These are phyloP conservation scores for Lyophyllum decastes DNA, from an alignment of 768 basidiomycete genomes.

Conservation along the genomic window DNA sequence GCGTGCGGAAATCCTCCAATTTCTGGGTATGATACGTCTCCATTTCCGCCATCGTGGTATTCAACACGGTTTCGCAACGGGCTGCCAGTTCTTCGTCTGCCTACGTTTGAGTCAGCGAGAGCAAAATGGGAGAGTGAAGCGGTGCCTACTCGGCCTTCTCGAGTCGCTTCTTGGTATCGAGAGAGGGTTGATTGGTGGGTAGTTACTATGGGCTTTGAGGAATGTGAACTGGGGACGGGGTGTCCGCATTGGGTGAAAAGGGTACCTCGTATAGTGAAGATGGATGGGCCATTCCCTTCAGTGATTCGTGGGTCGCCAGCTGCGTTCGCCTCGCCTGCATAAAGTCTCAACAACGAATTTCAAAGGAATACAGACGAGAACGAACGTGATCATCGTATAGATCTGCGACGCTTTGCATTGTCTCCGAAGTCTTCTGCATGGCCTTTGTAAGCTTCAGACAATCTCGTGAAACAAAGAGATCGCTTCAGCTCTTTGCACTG, in stretches of 20 bases:
- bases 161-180: conserved; percentile 59
- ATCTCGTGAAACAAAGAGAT: conserved; percentile 37
- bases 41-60: conserved; percentile 88
- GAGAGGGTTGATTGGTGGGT: conserved; percentile 72
- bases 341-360: background rate
- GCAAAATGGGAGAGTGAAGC: background rate
- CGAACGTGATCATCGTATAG: conserved; percentile 78
- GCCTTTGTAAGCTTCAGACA: conserved; percentile 81
- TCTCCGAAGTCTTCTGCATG: conserved; percentile 74
- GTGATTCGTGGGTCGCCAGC: conserved; percentile 70
- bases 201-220: conserved; percentile 62
- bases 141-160: conserved; percentile 34
- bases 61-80: conserved; percentile 86
- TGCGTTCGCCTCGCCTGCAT: conserved; percentile 71
- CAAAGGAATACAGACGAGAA: conserved; percentile 2
- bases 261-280: conserved; percentile 66
- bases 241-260: background rate
- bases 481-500: background rate
- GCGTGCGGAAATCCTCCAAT: conserved; percentile 60
- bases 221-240: background rate
- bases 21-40: conserved; percentile 79
- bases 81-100: conserved; percentile 64
- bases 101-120: conserved; percentile 29
- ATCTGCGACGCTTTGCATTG: conserved; percentile 73
- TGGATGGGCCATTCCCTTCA: conserved; percentile 80